Evolutionary conservation across 148 eudicot genomes (phyloP).

Genomic region (Euryodendron excelsum): DNA sequence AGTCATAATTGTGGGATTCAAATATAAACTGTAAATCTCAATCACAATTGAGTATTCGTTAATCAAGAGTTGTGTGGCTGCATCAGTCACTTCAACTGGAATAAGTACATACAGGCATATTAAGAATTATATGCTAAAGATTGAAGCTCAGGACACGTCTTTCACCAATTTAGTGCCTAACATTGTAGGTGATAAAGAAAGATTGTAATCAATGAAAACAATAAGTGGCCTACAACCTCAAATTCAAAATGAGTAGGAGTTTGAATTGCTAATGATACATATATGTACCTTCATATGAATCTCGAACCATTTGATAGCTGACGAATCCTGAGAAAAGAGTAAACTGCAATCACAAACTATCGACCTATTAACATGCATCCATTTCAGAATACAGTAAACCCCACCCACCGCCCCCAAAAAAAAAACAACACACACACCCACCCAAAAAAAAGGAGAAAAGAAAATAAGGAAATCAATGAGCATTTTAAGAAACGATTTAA

Average conservation of each 20-base stretch:
- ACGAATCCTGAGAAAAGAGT: conserved; percentile 98
- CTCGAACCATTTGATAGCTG: conserved; percentile 98
- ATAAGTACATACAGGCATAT: too few relatives aligned
- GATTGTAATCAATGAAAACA: neutral
- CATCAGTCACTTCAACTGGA: too few relatives aligned
- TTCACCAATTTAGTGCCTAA: neutral
- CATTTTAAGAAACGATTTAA: neutral
- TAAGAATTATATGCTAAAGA: too few relatives aligned
- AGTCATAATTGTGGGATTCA: too few relatives aligned
- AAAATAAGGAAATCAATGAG: neutral
- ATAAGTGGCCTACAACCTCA: neutral
- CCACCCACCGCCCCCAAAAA: too few relatives aligned
- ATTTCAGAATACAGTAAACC: too few relatives aligned
- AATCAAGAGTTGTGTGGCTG: too few relatives aligned
- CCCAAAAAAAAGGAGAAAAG: too few relatives aligned
- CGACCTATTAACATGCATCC: conserved; percentile 11
- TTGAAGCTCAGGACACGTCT: too few relatives aligned
- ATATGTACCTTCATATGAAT: conserved; percentile 82
- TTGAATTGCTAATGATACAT: neutral
- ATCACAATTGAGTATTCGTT: too few relatives aligned
- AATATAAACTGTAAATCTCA: too few relatives aligned
- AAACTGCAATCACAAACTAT: conserved; percentile 52
- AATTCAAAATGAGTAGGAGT: neutral
- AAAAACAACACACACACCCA: too few relatives aligned
- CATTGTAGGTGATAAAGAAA: neutral